A percentile compares a stretch with the other conserved stretches of the same genome.
Conservation (phyloP, 1,139 yeast species). For the Kluyveromyces sp. region DNA sequence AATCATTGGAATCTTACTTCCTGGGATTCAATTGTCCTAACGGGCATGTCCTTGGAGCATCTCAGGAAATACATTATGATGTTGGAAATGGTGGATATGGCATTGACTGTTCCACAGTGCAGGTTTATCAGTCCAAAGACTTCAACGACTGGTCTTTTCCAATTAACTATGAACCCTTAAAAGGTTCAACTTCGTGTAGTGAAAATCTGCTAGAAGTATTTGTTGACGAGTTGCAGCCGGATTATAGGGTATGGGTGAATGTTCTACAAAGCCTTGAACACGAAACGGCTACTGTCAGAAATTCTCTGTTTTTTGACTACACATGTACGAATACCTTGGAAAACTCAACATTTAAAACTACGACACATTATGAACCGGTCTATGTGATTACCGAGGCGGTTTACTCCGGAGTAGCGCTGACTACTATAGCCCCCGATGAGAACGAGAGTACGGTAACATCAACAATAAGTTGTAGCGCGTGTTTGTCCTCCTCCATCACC, state of each 20-base stretch:
- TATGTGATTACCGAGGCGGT: conserved; percentile 16
- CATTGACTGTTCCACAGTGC: conserved; percentile 27
- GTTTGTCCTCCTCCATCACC: not conserved
- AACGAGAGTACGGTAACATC: conserved; percentile 3
- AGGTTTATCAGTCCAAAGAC: conserved; percentile 23
- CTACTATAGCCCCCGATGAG: conserved; percentile 9
- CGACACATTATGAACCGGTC: conserved; percentile 22
- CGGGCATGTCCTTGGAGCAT: conserved; percentile 28
- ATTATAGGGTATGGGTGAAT: conserved; percentile 25
- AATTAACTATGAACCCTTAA: conserved; percentile 13
- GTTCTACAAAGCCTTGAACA: conserved; percentile 23
- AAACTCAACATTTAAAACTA: conserved; percentile 20
- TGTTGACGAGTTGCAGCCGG: conserved; percentile 18
- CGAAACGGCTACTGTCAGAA: conserved; percentile 20
- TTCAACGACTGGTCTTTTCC: conserved; percentile 33
- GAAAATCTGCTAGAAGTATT: conserved; percentile 18
- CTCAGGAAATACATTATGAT: conserved; percentile 23
- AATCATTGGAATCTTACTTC: conserved; percentile 29
- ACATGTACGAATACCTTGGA: conserved; percentile 25
- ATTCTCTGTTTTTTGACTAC: conserved; percentile 19
- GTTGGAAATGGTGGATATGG: conserved; percentile 16
- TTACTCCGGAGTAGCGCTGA: conserved; percentile 15
- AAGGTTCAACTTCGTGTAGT: conserved; percentile 20
- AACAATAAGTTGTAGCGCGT: not conserved
- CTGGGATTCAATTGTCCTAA: conserved; percentile 30